A percentile compares a stretch with the other conserved stretches of the same genome.
Evolutionary conservation across 2,329 filamentous ascomycete genomes (phyloP).

Genomic region (Purpureocillium lavendulum): DNA sequence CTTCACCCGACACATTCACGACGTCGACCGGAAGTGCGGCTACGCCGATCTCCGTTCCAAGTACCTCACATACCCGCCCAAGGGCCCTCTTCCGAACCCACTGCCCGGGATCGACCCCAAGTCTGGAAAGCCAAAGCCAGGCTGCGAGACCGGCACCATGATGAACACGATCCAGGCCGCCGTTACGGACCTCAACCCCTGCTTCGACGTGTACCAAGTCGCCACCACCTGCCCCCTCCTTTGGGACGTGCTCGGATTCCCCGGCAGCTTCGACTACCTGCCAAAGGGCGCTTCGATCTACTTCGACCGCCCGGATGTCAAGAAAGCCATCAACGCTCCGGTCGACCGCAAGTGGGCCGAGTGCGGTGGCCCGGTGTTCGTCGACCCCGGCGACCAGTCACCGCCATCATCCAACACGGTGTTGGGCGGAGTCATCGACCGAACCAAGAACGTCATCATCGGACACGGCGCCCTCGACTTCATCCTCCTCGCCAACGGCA

Average conservation of each 20-base stretch:
- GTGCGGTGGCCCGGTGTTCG: slow-evolving; percentile 38
- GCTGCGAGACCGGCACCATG: slow-evolving; percentile 41
- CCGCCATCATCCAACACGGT: not conserved
- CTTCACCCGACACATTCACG: slow-evolving; percentile 19
- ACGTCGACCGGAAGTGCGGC: slow-evolving; percentile 40
- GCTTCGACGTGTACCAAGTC: slow-evolving; percentile 66
- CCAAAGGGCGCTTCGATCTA: slow-evolving; percentile 49
- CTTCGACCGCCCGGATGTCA: slow-evolving; percentile 63
- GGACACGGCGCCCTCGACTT: slow-evolving; percentile 66
- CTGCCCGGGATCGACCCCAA: slow-evolving; percentile 12
- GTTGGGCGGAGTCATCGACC: slow-evolving; percentile 62
- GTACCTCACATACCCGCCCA: slow-evolving; percentile 58
- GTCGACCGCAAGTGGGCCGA: slow-evolving; percentile 39
- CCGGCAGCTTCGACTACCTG: slow-evolving; percentile 54
- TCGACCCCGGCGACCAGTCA: slow-evolving; percentile 31
- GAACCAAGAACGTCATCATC: slow-evolving; percentile 62
- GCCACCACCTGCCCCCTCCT: slow-evolving; percentile 61
- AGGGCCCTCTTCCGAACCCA: slow-evolving; percentile 24
- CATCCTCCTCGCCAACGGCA: slow-evolving; percentile 59
- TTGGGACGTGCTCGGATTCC: slow-evolving; percentile 65
- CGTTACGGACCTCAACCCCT: slow-evolving; percentile 56
- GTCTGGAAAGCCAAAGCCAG: slow-evolving; percentile 20
- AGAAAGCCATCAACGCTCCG: slow-evolving; percentile 58
- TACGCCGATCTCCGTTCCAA: slow-evolving; percentile 48
- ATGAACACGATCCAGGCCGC: slow-evolving; percentile 48